Percentiles rank a stretch among this genome's conserved stretches.
Conservation (phyloP, 225 moss, liverwort and hornwort species). For the Ulota crispa region DNA sequence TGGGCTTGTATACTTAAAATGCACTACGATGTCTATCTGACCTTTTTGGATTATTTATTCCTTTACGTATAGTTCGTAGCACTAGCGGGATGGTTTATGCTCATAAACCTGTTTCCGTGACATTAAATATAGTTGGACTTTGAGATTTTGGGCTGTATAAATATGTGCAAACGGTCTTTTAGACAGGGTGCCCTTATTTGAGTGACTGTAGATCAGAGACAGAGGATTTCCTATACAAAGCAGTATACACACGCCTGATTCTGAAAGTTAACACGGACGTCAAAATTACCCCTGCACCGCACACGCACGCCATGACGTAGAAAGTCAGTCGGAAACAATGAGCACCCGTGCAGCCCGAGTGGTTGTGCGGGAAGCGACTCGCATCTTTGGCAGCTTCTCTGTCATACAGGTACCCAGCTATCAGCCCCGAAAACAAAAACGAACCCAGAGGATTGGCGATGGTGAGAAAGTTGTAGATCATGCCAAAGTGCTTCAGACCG, state of each 20-base stretch:
- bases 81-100: background rate
- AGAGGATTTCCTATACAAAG: constrained; percentile 56
- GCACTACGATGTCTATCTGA: background rate
- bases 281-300: constrained; percentile 50
- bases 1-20: background rate
- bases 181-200: constrained; percentile 11
- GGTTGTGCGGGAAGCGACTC: constrained; percentile 8
- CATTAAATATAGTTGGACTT: background rate
- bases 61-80: background rate
- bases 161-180: constrained; percentile 20
- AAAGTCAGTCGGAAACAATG: constrained; percentile 78
- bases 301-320: constrained; percentile 59
- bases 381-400: constrained; percentile 54
- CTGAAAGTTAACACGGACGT: constrained; percentile 59
- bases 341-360: constrained; percentile 58
- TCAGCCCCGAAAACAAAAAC: constrained; percentile 72
- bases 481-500: constrained; percentile 75
- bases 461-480: constrained; percentile 81
- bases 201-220: constrained; percentile 31
- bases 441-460: constrained; percentile 71
- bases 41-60: background rate
- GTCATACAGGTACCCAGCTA: constrained; percentile 85
- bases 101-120: background rate
- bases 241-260: constrained; percentile 55
- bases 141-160: constrained; percentile 16